A percentile compares a stretch with the other conserved stretches of the same genome.
These are phyloP conservation scores for Andrographis paniculata DNA, from an alignment of 305 asterid species.

Conservation along the genomic window DNA sequence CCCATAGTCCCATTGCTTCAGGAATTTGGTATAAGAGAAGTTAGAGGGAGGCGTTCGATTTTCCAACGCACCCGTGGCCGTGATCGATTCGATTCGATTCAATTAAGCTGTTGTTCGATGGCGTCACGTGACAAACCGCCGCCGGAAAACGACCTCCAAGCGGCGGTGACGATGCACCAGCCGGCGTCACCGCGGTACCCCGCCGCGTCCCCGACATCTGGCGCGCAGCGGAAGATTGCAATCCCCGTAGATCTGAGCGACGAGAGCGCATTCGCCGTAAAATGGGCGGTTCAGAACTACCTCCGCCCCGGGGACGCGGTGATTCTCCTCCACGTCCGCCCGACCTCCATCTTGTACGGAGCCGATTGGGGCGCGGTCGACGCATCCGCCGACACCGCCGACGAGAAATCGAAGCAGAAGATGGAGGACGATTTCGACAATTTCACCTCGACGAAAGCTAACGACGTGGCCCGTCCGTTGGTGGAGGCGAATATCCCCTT, in stretches of 20 bases:
- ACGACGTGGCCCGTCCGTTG: constrained; percentile 26
- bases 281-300: constrained; percentile 51
- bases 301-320: constrained; percentile 52
- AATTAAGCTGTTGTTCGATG: no score
- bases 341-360: constrained; percentile 46
- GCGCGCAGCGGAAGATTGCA: constrained; percentile 38
- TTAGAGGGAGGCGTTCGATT: no score
- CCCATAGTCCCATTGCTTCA: no score
- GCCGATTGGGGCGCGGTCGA: constrained; percentile 42
- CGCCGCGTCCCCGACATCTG: constrained; percentile 17
- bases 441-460: neutral
- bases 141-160: neutral
- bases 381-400: neutral
- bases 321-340: constrained; percentile 46
- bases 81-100: no score
- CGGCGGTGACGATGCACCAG: neutral
- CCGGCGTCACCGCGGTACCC: constrained; percentile 31
- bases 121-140: neutral
- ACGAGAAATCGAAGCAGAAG: constrained; percentile 3
- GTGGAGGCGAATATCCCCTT: constrained; percentile 30
- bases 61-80: no score
- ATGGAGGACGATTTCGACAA: constrained; percentile 2
- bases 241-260: constrained; percentile 56
- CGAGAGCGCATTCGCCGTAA: constrained; percentile 52
- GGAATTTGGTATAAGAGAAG: no score